Evolutionary conservation across 495 filamentous ascomycete genomes (phyloP).

Genomic region (Penicillium simplicissimum): DNA sequence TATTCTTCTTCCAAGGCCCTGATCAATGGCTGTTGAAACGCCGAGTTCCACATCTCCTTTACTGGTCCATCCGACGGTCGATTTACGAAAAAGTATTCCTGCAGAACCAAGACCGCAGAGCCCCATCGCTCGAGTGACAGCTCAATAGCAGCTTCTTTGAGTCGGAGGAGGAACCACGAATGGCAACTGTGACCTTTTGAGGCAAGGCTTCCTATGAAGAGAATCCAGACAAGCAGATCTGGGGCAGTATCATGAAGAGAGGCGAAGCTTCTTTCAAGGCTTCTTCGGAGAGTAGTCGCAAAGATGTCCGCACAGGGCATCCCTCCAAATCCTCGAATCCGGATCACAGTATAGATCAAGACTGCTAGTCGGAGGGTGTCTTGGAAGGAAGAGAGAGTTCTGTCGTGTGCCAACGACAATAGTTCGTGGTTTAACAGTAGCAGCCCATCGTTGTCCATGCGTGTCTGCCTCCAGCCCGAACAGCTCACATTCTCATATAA

Average conservation of each 20-base stretch:
- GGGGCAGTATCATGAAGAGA: slow-evolving; percentile 8
- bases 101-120: slow-evolving; percentile 9
- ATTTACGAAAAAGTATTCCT: slow-evolving; percentile 20
- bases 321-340: slow-evolving; percentile 20
- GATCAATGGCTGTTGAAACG: background rate
- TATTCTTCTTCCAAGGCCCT: background rate
- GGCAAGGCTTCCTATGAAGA: slow-evolving; percentile 3
- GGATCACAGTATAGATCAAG: slow-evolving; percentile 13
- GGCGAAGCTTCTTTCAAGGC: slow-evolving; percentile 8
- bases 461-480: slow-evolving; percentile 4
- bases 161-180: slow-evolving; percentile 15
- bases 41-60: slow-evolving; percentile 17
- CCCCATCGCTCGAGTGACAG: slow-evolving; percentile 15
- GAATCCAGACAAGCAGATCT: slow-evolving; percentile 7
- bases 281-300: slow-evolving; percentile 11
- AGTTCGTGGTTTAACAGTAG: slow-evolving; percentile 17
- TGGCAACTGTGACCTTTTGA: slow-evolving; percentile 1
- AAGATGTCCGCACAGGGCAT: slow-evolving; percentile 11
- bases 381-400: slow-evolving; percentile 12
- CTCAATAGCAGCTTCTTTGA: slow-evolving; percentile 8
- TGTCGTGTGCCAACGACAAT: slow-evolving; percentile 9
- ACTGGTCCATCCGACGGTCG: slow-evolving; percentile 15
- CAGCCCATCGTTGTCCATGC: slow-evolving; percentile 20
- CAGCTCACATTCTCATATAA: slow-evolving; percentile 17
- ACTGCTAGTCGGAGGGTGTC: slow-evolving; percentile 20